Conservation (phyloP, 139 green algal species). For the Coelastrella sp. region DNA sequence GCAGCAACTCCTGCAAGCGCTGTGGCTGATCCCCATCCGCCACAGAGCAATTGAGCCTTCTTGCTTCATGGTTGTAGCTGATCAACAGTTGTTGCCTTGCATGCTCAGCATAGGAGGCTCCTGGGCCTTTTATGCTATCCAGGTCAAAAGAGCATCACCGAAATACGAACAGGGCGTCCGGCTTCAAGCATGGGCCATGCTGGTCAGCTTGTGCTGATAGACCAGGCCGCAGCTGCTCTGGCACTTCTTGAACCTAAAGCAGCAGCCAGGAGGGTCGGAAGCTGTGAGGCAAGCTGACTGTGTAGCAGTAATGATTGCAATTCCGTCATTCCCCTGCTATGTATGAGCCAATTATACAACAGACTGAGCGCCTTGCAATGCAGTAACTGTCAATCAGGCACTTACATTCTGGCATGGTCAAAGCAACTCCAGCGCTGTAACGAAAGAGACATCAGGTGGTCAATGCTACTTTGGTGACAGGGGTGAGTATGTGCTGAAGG, state of each 20-base stretch:
- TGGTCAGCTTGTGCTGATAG: slow-evolving; percentile 20
- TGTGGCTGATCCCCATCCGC: slow-evolving; percentile 17
- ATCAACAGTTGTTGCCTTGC: slow-evolving; percentile 42
- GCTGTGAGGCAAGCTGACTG: no score
- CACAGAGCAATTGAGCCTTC: neutral
- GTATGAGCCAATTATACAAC: no score
- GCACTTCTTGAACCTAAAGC: slow-evolving; percentile 29
- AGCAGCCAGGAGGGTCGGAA: neutral
- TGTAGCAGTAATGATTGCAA: no score
- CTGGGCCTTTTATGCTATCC: slow-evolving; percentile 46
- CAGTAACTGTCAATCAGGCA: no score
- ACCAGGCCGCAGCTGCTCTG: slow-evolving; percentile 47
- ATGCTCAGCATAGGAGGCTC: no score
- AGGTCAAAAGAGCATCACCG: slow-evolving; percentile 53
- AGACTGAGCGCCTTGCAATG: no score
- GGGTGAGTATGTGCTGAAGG: no score
- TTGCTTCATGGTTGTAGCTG: neutral
- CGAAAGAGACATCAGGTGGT: no score
- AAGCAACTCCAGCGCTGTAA: no score
- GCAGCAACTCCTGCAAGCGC: slow-evolving; percentile 39
- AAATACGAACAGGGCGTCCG: slow-evolving; percentile 56
- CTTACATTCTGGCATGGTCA: no score
- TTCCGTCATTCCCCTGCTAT: no score
- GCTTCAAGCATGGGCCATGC: slow-evolving; percentile 51
- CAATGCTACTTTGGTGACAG: no score